Evolutionary conservation across 108 stramenopile species (phyloP).

Genomic region (Epipyxis sp.): DNA sequence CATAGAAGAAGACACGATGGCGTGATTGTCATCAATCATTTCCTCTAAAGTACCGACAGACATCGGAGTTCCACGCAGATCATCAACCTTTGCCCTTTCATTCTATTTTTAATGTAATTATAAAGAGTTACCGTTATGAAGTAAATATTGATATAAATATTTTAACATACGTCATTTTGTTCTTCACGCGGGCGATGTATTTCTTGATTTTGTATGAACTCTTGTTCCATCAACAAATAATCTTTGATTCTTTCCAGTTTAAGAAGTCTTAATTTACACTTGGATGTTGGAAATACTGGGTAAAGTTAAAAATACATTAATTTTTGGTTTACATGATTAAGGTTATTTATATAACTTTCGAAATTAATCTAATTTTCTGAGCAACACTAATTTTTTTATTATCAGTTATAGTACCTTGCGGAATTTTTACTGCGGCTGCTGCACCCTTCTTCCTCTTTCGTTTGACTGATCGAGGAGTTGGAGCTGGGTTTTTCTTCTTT

Average conservation of each 20-base stretch:
- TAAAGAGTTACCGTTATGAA: not conserved
- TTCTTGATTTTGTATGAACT: constrained; percentile 98
- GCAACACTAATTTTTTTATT: too few species aligned
- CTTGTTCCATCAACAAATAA: constrained; percentile 95
- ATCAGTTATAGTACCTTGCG: constrained; percentile 45
- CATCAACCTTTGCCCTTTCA: constrained; percentile 91
- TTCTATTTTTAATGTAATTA: constrained; percentile 33
- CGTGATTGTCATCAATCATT: constrained; percentile 99
- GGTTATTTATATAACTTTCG: too few species aligned
- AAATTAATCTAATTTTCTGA: too few species aligned
- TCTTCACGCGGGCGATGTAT: constrained; percentile 95
- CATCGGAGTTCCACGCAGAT: constrained; percentile 92
- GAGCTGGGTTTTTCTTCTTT: constrained; percentile 91
- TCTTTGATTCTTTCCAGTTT: constrained; percentile 98
- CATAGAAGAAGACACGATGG: constrained; percentile 85
- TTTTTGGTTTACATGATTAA: too few species aligned
- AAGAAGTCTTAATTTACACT: constrained; percentile 92
- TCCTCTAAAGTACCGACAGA: constrained; percentile 94
- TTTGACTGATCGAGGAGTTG: constrained; percentile 66
- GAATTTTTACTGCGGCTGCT: constrained; percentile 57
- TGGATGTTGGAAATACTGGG: constrained; percentile 85
- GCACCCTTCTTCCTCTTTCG: constrained; percentile 89
- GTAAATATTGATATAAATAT: not conserved
- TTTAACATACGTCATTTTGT: constrained; percentile 70
- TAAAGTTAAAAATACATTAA: too few species aligned